These are phyloP conservation scores for Cercospora brassicicola DNA, from an alignment of 2,329 filamentous ascomycete genomes.

Conservation along the genomic window DNA sequence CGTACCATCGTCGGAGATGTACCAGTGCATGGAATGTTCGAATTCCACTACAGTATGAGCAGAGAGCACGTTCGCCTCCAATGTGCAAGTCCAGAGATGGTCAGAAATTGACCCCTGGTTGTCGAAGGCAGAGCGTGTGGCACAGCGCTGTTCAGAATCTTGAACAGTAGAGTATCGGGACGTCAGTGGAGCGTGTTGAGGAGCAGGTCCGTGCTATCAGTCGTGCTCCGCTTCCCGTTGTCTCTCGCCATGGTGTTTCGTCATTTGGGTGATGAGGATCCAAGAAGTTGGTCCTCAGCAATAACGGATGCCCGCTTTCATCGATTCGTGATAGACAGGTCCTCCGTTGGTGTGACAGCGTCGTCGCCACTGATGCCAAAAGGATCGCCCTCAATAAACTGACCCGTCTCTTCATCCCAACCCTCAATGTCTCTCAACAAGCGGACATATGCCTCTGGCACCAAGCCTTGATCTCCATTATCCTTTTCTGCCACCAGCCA, in stretches of 20 bases:
- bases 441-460: constrained; percentile 94
- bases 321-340: neutral
- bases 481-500: constrained; percentile 97
- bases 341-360: constrained; percentile 1
- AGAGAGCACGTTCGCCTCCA: neutral
- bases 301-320: neutral
- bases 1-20: neutral
- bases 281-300: neutral
- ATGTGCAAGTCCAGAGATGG: neutral
- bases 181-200: neutral
- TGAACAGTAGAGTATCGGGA: neutral
- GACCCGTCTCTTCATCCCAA: constrained; percentile 77
- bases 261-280: neutral
- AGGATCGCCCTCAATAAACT: constrained; percentile 55
- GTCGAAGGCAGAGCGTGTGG: neutral
- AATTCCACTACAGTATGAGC: neutral
- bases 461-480: constrained; percentile 87
- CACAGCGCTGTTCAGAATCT: neutral
- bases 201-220: neutral
- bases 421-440: constrained; percentile 91
- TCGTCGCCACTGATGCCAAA: constrained; percentile 12
- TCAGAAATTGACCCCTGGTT: neutral
- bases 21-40: neutral
- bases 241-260: neutral
- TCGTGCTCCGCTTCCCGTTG: neutral